These are phyloP conservation scores for Syncephalastrum monosporum DNA, from an alignment of 371 early-diverging fungal genomes.

Conservation along the genomic window DNA sequence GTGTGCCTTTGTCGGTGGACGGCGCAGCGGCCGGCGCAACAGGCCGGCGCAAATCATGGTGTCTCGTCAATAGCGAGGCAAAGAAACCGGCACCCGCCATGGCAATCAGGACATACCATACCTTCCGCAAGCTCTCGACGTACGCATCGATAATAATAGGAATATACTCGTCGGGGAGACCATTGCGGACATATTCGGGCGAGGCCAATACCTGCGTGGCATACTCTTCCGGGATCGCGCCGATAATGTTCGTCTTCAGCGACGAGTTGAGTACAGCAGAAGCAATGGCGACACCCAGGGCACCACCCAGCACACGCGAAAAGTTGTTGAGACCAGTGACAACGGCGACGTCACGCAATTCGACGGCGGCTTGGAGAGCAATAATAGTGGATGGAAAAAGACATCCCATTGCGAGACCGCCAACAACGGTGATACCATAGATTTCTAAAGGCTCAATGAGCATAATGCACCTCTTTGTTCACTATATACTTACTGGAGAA, in stretches of 20 bases:
- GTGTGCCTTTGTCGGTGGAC: no score
- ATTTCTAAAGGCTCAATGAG: conserved; percentile 10
- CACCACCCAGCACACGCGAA: conserved; percentile 40
- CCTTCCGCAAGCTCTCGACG: conserved; percentile 24
- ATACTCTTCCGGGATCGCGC: conserved; percentile 25
- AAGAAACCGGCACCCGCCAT: conserved; percentile 33
- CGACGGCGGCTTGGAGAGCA: conserved; percentile 42
- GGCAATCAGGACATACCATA: conserved; percentile 42
- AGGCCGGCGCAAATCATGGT: conserved; percentile 6
- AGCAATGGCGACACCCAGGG: conserved; percentile 41
- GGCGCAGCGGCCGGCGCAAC: not conserved
- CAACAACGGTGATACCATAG: conserved; percentile 39
- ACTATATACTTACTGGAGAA: conserved; percentile 21
- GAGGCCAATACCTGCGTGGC: conserved; percentile 23
- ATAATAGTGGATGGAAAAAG: conserved; percentile 44
- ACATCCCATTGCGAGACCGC: conserved; percentile 27
- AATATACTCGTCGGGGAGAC: conserved; percentile 34
- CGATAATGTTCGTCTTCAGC: conserved; percentile 24
- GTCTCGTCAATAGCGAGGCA: conserved; percentile 11
- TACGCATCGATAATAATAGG: conserved; percentile 22
- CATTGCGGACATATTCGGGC: conserved; percentile 35
- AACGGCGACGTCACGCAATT: conserved; percentile 40
- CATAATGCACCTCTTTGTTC: not conserved
- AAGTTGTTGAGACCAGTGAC: conserved; percentile 44
- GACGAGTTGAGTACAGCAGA: conserved; percentile 33